phyloP scores from a whole-genome alignment of 2,329 filamentous ascomycete species.

The Trichophyton schoenleinii region DNA sequence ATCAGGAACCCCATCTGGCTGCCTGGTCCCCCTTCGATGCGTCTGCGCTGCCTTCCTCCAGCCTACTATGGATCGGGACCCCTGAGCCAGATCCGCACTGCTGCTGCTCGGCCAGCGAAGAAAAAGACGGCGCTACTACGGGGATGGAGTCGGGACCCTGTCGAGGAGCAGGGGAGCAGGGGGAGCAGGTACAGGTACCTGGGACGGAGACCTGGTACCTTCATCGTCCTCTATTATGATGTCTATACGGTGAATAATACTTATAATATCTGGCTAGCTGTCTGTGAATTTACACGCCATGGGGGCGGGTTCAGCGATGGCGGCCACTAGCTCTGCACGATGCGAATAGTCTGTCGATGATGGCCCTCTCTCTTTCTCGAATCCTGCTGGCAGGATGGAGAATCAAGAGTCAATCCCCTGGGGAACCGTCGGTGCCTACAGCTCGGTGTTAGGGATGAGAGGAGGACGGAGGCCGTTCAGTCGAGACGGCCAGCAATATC shows the following conservation, averaged over 20 bases:
- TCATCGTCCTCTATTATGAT: background rate
- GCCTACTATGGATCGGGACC: background rate
- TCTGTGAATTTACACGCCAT: background rate
- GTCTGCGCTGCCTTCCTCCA: background rate
- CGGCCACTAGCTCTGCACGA: slow-evolving; percentile 2
- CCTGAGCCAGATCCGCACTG: background rate
- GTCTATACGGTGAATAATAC: background rate
- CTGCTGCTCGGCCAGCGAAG: background rate
- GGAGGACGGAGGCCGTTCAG: too few species aligned
- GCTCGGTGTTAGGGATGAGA: too few species aligned
- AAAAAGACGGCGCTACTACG: background rate
- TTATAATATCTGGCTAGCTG: background rate
- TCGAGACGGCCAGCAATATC: too few species aligned
- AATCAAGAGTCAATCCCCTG: too few species aligned
- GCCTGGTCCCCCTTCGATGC: background rate
- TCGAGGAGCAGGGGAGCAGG: too few species aligned
- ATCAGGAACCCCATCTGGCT: too few species aligned
- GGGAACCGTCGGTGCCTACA: too few species aligned
- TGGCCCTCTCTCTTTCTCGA: background rate
- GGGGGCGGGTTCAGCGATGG: background rate
- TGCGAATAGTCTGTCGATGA: background rate
- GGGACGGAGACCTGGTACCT: background rate
- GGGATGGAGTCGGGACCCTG: background rate
- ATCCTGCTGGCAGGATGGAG: background rate
- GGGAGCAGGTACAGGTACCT: background rate